These are phyloP conservation scores for Spiromastix sp. DNA, from an alignment of 2,329 filamentous ascomycete genomes.

Conservation along the genomic window DNA sequence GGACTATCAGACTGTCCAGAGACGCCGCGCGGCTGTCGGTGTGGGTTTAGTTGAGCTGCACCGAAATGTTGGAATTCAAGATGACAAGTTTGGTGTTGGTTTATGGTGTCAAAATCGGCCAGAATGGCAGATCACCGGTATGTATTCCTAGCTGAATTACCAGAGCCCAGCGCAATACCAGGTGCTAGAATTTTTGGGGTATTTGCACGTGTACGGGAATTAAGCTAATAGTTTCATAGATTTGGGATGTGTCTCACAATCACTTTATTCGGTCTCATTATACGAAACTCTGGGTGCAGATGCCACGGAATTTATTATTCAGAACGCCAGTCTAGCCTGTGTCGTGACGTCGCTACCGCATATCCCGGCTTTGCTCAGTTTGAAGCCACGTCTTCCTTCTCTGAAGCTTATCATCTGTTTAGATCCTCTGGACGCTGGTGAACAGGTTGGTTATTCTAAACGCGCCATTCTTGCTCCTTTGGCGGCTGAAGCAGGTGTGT, in stretches of 20 bases:
- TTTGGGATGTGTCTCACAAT: conserved; percentile 76
- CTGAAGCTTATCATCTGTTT: conserved; percentile 83
- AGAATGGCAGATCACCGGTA: conserved; percentile 77
- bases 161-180: not conserved
- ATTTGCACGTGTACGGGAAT: too few relatives aligned
- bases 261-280: conserved; percentile 80
- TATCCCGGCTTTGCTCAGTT: conserved; percentile 68
- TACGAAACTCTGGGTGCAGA: conserved; percentile 94
- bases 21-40: conserved; percentile 73
- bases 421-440: conserved; percentile 71
- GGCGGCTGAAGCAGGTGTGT: conserved; percentile 62
- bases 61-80: conserved; percentile 56
- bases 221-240: conserved; percentile 50
- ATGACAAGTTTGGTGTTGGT: conserved; percentile 61
- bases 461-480: conserved; percentile 64
- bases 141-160: conserved; percentile 15
- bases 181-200: too few relatives aligned
- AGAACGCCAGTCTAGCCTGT: conserved; percentile 67
- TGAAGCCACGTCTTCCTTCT: conserved; percentile 63
- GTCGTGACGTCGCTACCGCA: conserved; percentile 73
- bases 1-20: conserved; percentile 68
- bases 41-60: conserved; percentile 77
- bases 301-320: conserved; percentile 89
- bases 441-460: conserved; percentile 69
- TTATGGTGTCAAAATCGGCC: conserved; percentile 81